Conservation (phyloP, 306 rosid genomes). For the Ziziphus jujuba region DNA sequence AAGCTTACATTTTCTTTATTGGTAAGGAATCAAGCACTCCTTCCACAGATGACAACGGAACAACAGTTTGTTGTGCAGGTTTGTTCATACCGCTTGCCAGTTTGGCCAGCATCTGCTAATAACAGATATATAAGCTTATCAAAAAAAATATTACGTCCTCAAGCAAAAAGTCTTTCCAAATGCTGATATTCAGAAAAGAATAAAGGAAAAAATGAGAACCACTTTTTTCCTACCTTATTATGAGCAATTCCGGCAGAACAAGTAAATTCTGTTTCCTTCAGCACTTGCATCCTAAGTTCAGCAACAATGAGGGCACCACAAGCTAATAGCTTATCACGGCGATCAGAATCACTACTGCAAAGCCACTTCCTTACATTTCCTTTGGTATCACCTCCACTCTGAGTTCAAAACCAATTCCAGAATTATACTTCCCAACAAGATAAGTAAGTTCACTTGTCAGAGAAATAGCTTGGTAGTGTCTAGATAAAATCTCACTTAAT, state of each 20-base stretch:
- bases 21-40: slow-evolving; percentile 86
- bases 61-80: slow-evolving; percentile 97
- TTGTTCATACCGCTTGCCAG: slow-evolving; percentile 94
- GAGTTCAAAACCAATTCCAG: slow-evolving; percentile 40
- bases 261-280: slow-evolving; percentile 87
- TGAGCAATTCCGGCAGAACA: slow-evolving; percentile 99
- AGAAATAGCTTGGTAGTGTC: background rate
- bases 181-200: slow-evolving; percentile 5
- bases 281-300: slow-evolving; percentile 80
- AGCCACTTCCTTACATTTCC: slow-evolving; percentile 77
- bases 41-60: slow-evolving; percentile 74
- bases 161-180: background rate
- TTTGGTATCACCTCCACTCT: slow-evolving; percentile 61
- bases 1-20: slow-evolving; percentile 80
- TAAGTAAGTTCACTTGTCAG: slow-evolving; percentile 5
- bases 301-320: slow-evolving; percentile 91
- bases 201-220: slow-evolving; percentile 14
- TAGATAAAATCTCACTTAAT: background rate
- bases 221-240: slow-evolving; percentile 61
- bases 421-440: background rate
- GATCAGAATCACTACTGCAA: slow-evolving; percentile 55
- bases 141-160: slow-evolving; percentile 6
- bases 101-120: slow-evolving; percentile 86
- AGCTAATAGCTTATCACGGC: slow-evolving; percentile 82
- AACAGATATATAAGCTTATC: slow-evolving; percentile 22